These are phyloP conservation scores for Reutealis trisperma DNA, from an alignment of 345 rosid genomes.

Conservation along the genomic window DNA sequence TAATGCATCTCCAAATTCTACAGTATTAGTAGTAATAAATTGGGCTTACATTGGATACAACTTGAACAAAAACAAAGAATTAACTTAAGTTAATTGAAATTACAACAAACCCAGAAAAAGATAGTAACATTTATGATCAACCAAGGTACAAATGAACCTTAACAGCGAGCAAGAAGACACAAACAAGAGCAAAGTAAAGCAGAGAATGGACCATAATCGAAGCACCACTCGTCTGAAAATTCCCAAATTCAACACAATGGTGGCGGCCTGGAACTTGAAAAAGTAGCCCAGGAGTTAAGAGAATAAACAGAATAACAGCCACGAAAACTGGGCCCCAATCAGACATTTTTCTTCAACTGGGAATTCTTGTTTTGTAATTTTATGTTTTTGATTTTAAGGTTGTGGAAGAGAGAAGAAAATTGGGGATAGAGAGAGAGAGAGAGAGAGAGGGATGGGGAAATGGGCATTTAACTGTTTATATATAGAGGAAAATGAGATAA, in stretches of 20 bases:
- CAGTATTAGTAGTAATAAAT: too few relatives aligned
- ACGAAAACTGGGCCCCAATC: slow-evolving; percentile 68
- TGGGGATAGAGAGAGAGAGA: background rate
- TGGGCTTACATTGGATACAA: too few relatives aligned
- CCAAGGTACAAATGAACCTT: slow-evolving; percentile 53
- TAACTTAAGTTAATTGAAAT: too few relatives aligned
- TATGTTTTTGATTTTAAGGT: background rate
- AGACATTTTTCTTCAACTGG: slow-evolving; percentile 32
- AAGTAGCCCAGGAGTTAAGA: slow-evolving; percentile 56
- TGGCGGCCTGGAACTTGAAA: slow-evolving; percentile 58
- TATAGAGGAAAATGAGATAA: background rate
- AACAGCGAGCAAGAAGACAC: slow-evolving; percentile 52
- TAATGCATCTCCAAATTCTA: too few relatives aligned
- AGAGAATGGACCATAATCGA: slow-evolving; percentile 51
- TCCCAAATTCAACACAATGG: slow-evolving; percentile 50
- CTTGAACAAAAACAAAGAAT: too few relatives aligned
- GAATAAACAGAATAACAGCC: slow-evolving; percentile 50
- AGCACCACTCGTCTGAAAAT: slow-evolving; percentile 57
- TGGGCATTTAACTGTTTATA: slow-evolving; percentile 11
- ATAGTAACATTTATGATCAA: background rate
- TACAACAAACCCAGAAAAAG: too few relatives aligned
- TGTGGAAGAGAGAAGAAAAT: background rate
- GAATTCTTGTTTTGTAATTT: background rate
- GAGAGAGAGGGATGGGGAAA: background rate
- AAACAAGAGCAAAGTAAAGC: slow-evolving; percentile 55